Base-by-base conservation (phyloP, 169 alveolate species). In the Babesia ovata region DNA sequence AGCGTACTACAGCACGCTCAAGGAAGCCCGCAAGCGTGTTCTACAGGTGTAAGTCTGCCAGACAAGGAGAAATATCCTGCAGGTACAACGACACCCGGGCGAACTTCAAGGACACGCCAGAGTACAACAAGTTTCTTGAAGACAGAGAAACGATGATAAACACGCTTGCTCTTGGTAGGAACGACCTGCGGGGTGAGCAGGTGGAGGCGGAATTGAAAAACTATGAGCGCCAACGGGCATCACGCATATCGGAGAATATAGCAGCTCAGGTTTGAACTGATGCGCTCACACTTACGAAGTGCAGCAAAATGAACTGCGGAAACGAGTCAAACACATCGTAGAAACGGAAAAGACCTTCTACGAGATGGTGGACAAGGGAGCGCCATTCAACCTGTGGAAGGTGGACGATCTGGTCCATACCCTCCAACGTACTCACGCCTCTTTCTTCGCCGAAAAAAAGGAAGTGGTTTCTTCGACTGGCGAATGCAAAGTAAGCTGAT, bases 21-120 rank as follows among this genome's bases (percentile, higher is more conserved):
- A 50, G 70, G 86, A 83, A 11, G 90, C 83, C 6, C 62, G 86
- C n/a, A 73, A 75, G 54, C 48, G 86, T 0, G 86, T 83, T 26
- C 24, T 74, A 48, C 90, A 83, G 58, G 76, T 83, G 90, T 83
- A 69, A 53, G 74, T 82, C 7, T 21, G n/a, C 36, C 21, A 9
- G 12, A 8, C 63, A 29, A 33, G 19, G 28, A n/a, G 14, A 2
- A n/a, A 49, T 2, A 52, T 22, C 39, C n/a, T 4, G 59, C 73
- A 90, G 91, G 29, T 90, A 84, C 81, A 90, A 90, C 62, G 87
- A 86, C 62, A 86, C 84, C 49, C 77, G 94, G 61, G 62, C 73
- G 58, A 90, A 90, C 63, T 90, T 86, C 77, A 83, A 85, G 73
- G 82, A 48, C 57, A 90, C 94, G 10, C 94, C 94, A 2, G 86